These are phyloP conservation scores for Fusarium paranaense DNA, from an alignment of 2,329 filamentous ascomycete species.

Conservation along the genomic window DNA sequence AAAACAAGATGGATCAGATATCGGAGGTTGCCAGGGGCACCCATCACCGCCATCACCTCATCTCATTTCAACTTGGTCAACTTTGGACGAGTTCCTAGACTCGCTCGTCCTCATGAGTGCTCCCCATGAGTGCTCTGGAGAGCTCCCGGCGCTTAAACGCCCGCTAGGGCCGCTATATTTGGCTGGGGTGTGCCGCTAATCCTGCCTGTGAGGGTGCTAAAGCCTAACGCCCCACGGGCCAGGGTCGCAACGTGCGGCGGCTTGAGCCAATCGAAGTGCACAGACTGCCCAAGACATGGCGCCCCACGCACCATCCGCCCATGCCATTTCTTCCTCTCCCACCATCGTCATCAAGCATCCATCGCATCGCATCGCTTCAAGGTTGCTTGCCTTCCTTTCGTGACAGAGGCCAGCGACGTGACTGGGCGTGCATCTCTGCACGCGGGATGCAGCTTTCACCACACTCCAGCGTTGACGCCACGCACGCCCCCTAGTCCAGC, in stretches of 20 bases:
- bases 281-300: constrained; percentile 30
- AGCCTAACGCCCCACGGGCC: constrained; percentile 31
- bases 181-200: constrained; percentile 37
- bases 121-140: constrained; percentile 1
- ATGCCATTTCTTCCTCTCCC: constrained; percentile 8
- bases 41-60: constrained; percentile 26
- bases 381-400: constrained; percentile 15
- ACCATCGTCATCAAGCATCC: constrained; percentile 34
- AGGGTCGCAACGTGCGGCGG: constrained; percentile 35
- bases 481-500: constrained; percentile 9
- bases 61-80: constrained; percentile 15
- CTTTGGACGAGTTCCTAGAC: constrained; percentile 16
- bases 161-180: constrained; percentile 46
- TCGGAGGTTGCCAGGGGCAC: constrained; percentile 28
- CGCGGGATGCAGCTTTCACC: constrained; percentile 32
- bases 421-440: constrained; percentile 36
- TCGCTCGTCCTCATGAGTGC: neutral
- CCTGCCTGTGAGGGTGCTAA: constrained; percentile 27
- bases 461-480: constrained; percentile 26
- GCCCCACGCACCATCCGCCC: constrained; percentile 24
- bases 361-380: constrained; percentile 16
- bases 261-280: constrained; percentile 30
- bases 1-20: constrained; percentile 21
- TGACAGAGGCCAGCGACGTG: constrained; percentile 33
- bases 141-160: constrained; percentile 46